Evolutionary conservation across 2,329 filamentous ascomycete genomes (phyloP).

Genomic region (Exophiala oligosperma): DNA sequence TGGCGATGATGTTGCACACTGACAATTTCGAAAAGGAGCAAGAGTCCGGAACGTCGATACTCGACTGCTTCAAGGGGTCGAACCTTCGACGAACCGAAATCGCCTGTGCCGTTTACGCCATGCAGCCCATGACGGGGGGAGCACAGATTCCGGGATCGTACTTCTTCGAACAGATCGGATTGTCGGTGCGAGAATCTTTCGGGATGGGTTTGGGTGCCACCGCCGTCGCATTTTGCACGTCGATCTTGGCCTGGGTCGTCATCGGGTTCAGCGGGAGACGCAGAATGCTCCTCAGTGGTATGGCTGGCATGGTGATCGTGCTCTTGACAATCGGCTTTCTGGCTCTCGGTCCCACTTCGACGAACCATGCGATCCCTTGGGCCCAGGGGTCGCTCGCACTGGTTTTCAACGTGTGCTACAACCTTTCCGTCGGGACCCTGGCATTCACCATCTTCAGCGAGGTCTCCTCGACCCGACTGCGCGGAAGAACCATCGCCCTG

Average conservation of each 20-base stretch:
- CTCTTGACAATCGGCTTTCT: conserved; percentile 82
- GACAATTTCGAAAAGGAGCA: conserved; percentile 69
- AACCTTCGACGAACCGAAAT: conserved; percentile 78
- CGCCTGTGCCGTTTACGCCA: conserved; percentile 41
- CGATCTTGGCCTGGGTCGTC: too few relatives aligned
- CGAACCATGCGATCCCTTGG: conserved; percentile 54
- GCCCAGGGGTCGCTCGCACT: conserved; percentile 61
- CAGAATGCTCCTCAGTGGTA: conserved; percentile 71
- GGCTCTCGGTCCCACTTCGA: conserved; percentile 40
- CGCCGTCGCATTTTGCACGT: too few relatives aligned
- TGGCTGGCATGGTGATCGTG: conserved; percentile 72
- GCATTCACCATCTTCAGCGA: not conserved
- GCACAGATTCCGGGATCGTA: conserved; percentile 61
- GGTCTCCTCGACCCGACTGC: not conserved
- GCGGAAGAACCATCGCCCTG: conserved; percentile 14
- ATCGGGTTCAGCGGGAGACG: conserved; percentile 62
- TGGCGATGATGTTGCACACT: conserved; percentile 79
- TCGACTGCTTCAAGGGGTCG: conserved; percentile 81
- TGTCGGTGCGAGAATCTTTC: conserved; percentile 50
- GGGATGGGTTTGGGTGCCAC: conserved; percentile 61
- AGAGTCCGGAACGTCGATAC: conserved; percentile 49
- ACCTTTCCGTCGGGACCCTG: conserved; percentile 50
- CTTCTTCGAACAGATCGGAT: conserved; percentile 47
- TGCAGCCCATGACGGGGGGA: too few relatives aligned
- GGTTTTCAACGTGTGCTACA: conserved; percentile 76